phyloP scores from a whole-genome alignment of 73 alveolate genomes.

The Paramecium tetraurelia region DNA sequence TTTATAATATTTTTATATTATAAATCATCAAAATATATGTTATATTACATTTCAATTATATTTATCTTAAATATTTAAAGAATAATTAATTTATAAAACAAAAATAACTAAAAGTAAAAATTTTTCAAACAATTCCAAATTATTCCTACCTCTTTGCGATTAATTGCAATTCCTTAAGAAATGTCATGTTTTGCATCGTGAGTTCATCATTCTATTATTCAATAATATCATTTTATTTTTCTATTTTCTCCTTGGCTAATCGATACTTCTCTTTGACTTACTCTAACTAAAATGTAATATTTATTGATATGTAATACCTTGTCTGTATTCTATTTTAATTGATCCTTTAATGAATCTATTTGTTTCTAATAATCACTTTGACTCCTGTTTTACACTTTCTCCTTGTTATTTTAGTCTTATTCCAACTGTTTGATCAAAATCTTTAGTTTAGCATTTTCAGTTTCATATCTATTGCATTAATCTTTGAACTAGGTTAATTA shows the following conservation, averaged over 20 bases:
- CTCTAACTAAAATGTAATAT: background rate
- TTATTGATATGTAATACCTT: background rate
- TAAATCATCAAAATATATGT: background rate
- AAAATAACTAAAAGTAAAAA: background rate
- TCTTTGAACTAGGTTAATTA: background rate
- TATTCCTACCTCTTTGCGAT: background rate
- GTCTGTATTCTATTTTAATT: background rate
- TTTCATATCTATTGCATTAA: background rate
- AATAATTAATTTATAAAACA: constrained; percentile 15
- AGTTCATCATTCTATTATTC: constrained; percentile 37
- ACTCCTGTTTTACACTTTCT: background rate
- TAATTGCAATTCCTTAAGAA: background rate
- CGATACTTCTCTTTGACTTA: background rate
- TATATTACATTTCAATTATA: no score
- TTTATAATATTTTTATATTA: background rate
- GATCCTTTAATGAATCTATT: background rate
- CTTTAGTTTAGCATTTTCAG: background rate
- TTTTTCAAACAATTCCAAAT: constrained; percentile 2
- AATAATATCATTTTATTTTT: background rate
- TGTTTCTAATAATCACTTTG: background rate
- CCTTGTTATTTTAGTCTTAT: background rate
- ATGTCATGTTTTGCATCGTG: background rate
- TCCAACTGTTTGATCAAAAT: background rate
- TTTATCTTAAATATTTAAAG: background rate
- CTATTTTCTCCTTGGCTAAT: background rate